Percentiles rank a stretch among this genome's conserved stretches.
Evolutionary conservation across 2,329 filamentous ascomycete genomes (phyloP).

Genomic region (Paramyrothecium roridum): DNA sequence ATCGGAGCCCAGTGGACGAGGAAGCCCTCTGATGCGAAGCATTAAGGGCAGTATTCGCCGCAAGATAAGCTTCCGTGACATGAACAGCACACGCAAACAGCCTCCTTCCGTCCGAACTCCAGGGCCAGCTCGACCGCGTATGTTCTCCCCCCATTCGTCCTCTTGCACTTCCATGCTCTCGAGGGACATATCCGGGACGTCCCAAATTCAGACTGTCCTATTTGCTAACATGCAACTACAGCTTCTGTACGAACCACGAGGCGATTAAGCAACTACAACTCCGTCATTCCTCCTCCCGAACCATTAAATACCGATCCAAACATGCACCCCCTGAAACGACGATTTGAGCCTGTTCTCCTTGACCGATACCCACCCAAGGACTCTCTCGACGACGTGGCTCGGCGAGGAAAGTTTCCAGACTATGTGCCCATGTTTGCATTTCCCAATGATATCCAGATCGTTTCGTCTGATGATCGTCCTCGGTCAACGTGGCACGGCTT

Average conservation of each 20-base stretch:
- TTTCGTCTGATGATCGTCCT: slow-evolving; percentile 90
- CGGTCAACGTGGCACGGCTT: slow-evolving; percentile 99
- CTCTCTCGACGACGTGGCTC: slow-evolving; percentile 74
- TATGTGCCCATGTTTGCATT: slow-evolving; percentile 99
- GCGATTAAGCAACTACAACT: slow-evolving; percentile 95
- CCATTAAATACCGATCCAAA: slow-evolving; percentile 84
- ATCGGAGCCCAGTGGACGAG: slow-evolving; percentile 43
- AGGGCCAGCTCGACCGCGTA: slow-evolving; percentile 45
- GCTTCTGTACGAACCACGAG: slow-evolving; percentile 73
- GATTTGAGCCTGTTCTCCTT: slow-evolving; percentile 93
- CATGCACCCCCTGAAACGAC: slow-evolving; percentile 92
- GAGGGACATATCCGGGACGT: neutral
- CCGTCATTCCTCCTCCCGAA: slow-evolving; percentile 90
- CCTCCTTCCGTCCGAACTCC: slow-evolving; percentile 72
- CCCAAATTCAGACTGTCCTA: slow-evolving; percentile 7
- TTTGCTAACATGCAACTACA: slow-evolving; percentile 28
- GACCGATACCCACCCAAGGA: slow-evolving; percentile 88
- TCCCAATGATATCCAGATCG: slow-evolving; percentile 94
- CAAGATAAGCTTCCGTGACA: slow-evolving; percentile 88
- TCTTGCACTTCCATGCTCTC: neutral
- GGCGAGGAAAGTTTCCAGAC: slow-evolving; percentile 86
- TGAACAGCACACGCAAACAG: slow-evolving; percentile 91
- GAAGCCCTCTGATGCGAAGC: slow-evolving; percentile 51
- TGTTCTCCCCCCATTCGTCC: slow-evolving; percentile 13
- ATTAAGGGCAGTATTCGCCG: slow-evolving; percentile 84